These are phyloP conservation scores for Mycena maculata DNA, from an alignment of 768 basidiomycete species.

Conservation along the genomic window DNA sequence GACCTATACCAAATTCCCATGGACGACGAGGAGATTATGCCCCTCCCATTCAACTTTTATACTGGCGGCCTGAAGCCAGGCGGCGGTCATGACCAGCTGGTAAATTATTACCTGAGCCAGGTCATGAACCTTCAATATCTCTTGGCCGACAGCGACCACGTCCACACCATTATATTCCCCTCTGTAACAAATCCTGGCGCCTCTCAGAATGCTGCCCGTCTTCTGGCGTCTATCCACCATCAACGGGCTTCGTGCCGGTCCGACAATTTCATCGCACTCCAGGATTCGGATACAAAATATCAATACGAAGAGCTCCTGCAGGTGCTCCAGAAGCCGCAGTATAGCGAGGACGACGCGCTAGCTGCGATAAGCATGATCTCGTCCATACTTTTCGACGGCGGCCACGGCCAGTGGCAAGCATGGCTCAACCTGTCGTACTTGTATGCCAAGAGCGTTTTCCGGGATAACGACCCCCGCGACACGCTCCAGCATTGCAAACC, in stretches of 20 bases:
- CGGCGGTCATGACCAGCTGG: slow-evolving; percentile 38
- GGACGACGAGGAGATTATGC: background rate
- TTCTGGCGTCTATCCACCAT: slow-evolving; percentile 72
- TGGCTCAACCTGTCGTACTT: slow-evolving; percentile 72
- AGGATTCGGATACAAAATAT: slow-evolving; percentile 36
- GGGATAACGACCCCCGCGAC: slow-evolving; percentile 53
- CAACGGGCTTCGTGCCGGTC: slow-evolving; percentile 39
- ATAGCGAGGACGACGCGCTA: slow-evolving; percentile 78
- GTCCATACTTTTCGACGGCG: slow-evolving; percentile 81
- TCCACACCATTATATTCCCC: slow-evolving; percentile 60
- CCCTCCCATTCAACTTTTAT: background rate
- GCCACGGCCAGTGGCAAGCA: slow-evolving; percentile 72
- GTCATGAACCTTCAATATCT: slow-evolving; percentile 79
- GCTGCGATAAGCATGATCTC: slow-evolving; percentile 83
- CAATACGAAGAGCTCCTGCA: slow-evolving; percentile 42
- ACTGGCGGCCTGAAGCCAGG: background rate
- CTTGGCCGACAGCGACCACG: slow-evolving; percentile 64
- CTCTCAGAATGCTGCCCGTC: slow-evolving; percentile 68
- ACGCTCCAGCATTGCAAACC: slow-evolving; percentile 58
- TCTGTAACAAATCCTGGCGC: slow-evolving; percentile 59
- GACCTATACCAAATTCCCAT: slow-evolving; percentile 2
- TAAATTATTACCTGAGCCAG: slow-evolving; percentile 65
- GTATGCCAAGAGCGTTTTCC: slow-evolving; percentile 65
- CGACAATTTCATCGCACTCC: slow-evolving; percentile 42
- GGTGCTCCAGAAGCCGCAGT: slow-evolving; percentile 38